phyloP scores from a whole-genome alignment of 176 grass and related monocot genomes.

The Cocos nucifera region DNA sequence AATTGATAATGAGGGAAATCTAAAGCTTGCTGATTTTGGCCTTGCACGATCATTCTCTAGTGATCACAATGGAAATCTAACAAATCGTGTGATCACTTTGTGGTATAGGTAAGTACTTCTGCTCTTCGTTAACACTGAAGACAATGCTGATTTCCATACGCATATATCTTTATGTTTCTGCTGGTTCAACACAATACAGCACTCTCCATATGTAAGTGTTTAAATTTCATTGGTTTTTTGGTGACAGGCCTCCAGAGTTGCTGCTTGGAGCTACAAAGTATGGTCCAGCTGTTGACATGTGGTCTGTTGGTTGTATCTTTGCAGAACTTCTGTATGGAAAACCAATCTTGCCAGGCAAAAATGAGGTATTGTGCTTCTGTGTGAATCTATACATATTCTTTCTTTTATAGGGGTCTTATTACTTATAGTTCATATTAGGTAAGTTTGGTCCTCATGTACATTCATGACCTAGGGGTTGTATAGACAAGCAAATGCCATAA shows the following conservation, averaged over 20 bases:
- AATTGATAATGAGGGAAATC: constrained; percentile 96
- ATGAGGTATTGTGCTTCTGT: constrained; percentile 47
- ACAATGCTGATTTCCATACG: no score
- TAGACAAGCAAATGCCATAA: no score
- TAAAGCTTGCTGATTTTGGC: constrained; percentile 97
- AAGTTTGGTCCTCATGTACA: no score
- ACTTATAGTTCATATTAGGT: no score
- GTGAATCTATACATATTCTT: no score
- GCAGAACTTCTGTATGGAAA: constrained; percentile 85
- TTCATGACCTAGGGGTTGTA: no score
- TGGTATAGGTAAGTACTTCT: constrained; percentile 77
- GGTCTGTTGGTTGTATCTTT: constrained; percentile 98
- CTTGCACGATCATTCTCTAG: constrained; percentile 82
- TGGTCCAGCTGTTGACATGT: constrained; percentile 90
- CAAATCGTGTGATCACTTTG: constrained; percentile 90
- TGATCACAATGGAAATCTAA: constrained; percentile 82
- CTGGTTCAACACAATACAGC: background rate
- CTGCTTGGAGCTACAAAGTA: constrained; percentile 78
- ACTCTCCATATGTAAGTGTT: background rate
- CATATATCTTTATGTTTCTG: background rate
- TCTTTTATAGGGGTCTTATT: no score
- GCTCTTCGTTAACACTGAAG: background rate
- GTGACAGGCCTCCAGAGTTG: constrained; percentile 77
- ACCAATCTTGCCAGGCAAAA: constrained; percentile 84
- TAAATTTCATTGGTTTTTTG: constrained; percentile 20